These are phyloP conservation scores for Farysia itapuensis DNA, from an alignment of 1,284 basidiomycete genomes.

Conservation along the genomic window DNA sequence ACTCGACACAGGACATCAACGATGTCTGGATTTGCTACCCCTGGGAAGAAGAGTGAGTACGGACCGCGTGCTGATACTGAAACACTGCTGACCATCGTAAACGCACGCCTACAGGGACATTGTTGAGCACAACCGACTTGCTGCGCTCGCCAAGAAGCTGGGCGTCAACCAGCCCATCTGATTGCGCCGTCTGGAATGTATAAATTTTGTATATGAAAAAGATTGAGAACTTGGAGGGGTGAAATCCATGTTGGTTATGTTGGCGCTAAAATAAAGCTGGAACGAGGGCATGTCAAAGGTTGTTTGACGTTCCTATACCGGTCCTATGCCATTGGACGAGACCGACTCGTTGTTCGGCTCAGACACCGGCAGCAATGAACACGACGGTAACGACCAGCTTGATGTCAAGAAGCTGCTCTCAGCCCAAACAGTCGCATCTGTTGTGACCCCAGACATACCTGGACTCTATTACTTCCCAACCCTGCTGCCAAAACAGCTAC, in stretches of 20 bases:
- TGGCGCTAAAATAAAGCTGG: too few relatives aligned
- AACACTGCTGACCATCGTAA: too few relatives aligned
- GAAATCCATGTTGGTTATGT: too few relatives aligned
- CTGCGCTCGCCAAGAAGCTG: constrained; percentile 54
- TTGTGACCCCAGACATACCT: constrained; percentile 1
- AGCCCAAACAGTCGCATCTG: not conserved
- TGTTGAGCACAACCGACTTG: constrained; percentile 57
- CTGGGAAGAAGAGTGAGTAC: constrained; percentile 57
- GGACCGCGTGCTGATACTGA: too few relatives aligned
- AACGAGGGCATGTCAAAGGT: too few relatives aligned
- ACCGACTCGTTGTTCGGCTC: constrained; percentile 26
- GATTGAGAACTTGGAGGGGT: too few relatives aligned
- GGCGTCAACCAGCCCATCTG: constrained; percentile 37
- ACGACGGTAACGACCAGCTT: not conserved
- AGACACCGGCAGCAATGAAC: constrained; percentile 1
- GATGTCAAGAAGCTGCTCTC: not conserved
- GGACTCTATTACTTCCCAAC: constrained; percentile 29
- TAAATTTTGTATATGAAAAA: too few relatives aligned
- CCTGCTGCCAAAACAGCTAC: constrained; percentile 10
- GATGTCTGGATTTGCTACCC: constrained; percentile 59
- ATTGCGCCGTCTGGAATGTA: too few relatives aligned
- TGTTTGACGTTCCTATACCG: too few relatives aligned
- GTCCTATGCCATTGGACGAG: too few relatives aligned
- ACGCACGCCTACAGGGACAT: too few relatives aligned
- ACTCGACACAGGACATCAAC: constrained; percentile 52